phyloP scores from a whole-genome alignment of 805 yeast genomes.

The Hanseniaspora mollemarum region DNA sequence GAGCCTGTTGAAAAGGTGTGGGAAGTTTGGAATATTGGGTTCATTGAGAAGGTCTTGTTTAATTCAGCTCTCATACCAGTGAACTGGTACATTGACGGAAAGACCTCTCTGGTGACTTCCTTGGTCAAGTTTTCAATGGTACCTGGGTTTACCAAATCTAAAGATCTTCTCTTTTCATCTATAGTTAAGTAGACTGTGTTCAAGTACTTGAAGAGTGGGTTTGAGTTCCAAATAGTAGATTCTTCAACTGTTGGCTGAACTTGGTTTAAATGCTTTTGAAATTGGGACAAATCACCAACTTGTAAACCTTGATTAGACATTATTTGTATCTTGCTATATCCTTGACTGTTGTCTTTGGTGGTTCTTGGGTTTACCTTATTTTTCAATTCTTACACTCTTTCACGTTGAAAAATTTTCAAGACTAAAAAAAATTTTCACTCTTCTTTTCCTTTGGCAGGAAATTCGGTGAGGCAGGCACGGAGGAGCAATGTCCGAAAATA shows the following conservation, averaged over 20 bases:
- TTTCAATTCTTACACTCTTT: no score
- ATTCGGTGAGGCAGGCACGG: no score
- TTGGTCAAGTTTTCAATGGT: slow-evolving; percentile 84
- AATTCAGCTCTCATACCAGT: slow-evolving; percentile 94
- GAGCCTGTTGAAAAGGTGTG: slow-evolving; percentile 88
- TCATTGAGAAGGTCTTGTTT: slow-evolving; percentile 78
- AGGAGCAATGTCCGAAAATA: no score
- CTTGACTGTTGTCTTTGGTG: neutral
- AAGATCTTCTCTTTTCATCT: slow-evolving; percentile 64
- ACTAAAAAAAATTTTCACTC: neutral
- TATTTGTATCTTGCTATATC: neutral
- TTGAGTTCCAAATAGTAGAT: slow-evolving; percentile 61
- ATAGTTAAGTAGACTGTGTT: slow-evolving; percentile 64
- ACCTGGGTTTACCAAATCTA: slow-evolving; percentile 85
- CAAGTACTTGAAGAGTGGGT: slow-evolving; percentile 70
- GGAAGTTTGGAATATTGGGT: slow-evolving; percentile 93
- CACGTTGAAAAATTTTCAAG: neutral
- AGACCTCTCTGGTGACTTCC: slow-evolving; percentile 90
- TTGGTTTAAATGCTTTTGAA: slow-evolving; percentile 35
- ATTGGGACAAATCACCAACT: slow-evolving; percentile 50
- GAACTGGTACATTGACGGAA: slow-evolving; percentile 77
- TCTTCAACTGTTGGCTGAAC: slow-evolving; percentile 46
- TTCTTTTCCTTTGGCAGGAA: no score
- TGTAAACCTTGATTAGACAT: slow-evolving; percentile 35
- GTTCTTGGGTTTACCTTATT: no score